Percentiles rank a stretch among this genome's conserved stretches.
Evolutionary conservation across 495 filamentous ascomycete species (phyloP).

Genomic region (Lasiosphaeria ovina): DNA sequence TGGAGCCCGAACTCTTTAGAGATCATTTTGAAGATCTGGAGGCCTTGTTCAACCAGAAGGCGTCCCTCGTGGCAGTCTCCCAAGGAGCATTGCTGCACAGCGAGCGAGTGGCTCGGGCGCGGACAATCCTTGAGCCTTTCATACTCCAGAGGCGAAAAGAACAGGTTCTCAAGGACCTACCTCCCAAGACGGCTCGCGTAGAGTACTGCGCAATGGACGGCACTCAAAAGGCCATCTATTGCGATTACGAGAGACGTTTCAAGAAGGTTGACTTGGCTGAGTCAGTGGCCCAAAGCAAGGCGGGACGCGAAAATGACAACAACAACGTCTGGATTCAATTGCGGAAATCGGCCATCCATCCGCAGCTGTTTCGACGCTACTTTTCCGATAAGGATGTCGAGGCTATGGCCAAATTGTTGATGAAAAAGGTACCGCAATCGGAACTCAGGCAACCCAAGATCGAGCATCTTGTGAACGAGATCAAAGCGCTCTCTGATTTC

Average conservation of each 20-base stretch:
- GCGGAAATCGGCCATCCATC: constrained; percentile 89
- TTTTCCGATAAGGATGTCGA: constrained; percentile 71
- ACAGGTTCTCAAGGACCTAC: constrained; percentile 85
- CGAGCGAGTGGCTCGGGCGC: constrained; percentile 80
- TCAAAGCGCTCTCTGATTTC: constrained; percentile 72
- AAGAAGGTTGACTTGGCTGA: constrained; percentile 47
- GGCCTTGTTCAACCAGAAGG: constrained; percentile 85
- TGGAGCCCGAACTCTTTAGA: constrained; percentile 82
- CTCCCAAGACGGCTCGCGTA: constrained; percentile 73
- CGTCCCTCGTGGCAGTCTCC: constrained; percentile 70
- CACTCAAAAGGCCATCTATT: constrained; percentile 69
- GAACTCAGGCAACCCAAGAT: constrained; percentile 54
- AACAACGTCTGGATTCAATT: constrained; percentile 86
- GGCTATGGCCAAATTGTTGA: constrained; percentile 73
- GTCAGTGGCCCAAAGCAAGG: constrained; percentile 32
- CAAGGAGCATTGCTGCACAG: constrained; percentile 75
- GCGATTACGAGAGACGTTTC: constrained; percentile 42
- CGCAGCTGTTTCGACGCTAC: constrained; percentile 76
- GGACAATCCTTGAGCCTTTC: constrained; percentile 92
- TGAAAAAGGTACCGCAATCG: constrained; percentile 50
- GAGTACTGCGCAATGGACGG: constrained; percentile 75
- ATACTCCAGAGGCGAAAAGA: constrained; percentile 91
- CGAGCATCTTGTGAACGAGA: constrained; percentile 67
- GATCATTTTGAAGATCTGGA: constrained; percentile 68
- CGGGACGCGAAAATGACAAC: constrained; percentile 42